Base-by-base conservation (phyloP, 345 rosid genomes). In the Microthlaspi erraticum region DNA sequence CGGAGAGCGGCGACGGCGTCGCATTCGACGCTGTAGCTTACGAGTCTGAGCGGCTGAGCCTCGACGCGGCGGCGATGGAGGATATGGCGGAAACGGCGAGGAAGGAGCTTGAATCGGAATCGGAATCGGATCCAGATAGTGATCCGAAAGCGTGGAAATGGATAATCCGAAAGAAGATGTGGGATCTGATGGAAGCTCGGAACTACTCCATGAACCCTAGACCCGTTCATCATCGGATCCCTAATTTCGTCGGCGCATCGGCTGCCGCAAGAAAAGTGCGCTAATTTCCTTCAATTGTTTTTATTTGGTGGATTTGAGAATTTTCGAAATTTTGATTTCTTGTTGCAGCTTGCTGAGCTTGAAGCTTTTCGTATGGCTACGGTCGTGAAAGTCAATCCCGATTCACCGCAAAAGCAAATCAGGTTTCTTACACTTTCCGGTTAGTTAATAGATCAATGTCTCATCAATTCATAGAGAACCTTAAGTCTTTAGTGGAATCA, bases 401-500 rank as follows among this genome's bases (percentile, higher is more conserved):
- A 93, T 82, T 84, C 97, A 12, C 98, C 97, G 0, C 98, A 93
- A 68, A 93, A 93, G 88, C 92, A 87, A 84, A 87, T 90, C 83
- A 86, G 97, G 81, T 83, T 90, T 78, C 86, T 84, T 70, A 87
- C 95, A 10, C 93, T 92, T 44, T 78, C 83, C 72, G 97, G 97
- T 88, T 70, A 87, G 92, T 85, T n/a, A n/a, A n/a, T n/a, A n/a
- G n/a, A n/a, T n/a, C 19, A 37, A 32, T 48, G 23, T n/a, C 5
- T 50, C 13, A 63, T 4, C 5, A 12, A 10, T 11, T n/a, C n/a
- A n/a, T n/a, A n/a, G n/a, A n/a, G n/a, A n/a, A n/a, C n/a, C n/a
- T n/a, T n/a, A n/a, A n/a, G n/a, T n/a, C n/a, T n/a, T n/a, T n/a
- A n/a, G n/a, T n/a, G n/a, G n/a, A 9, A 48, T 34, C 2, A 0